phyloP scores from a whole-genome alignment of 148 eudicot species.

The Rheum nobile region DNA sequence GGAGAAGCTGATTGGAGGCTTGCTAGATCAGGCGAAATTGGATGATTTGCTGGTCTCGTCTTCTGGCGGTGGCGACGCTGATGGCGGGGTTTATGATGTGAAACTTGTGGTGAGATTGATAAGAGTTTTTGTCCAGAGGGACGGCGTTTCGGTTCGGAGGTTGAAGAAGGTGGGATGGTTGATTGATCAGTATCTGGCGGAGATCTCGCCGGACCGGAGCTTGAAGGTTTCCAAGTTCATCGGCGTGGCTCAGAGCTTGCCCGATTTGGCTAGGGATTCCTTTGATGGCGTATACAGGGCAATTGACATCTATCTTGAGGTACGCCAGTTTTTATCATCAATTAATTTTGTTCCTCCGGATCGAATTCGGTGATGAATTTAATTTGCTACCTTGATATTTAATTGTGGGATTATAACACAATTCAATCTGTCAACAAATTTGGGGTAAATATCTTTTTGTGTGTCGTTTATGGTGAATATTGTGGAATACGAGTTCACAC shows the following conservation, averaged over 20 bases:
- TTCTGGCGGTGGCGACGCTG: not conserved
- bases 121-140: constrained; percentile 46
- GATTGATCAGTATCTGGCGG: constrained; percentile 65
- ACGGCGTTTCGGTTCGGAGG: constrained; percentile 22
- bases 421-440: not conserved
- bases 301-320: constrained; percentile 87
- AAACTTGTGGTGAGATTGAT: constrained; percentile 59
- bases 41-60: constrained; percentile 54
- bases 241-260: constrained; percentile 57
- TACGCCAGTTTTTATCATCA: constrained; percentile 16
- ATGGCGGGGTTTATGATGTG: constrained; percentile 64
- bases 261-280: constrained; percentile 70
- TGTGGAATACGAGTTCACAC: not conserved
- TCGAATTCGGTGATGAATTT: not conserved
- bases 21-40: constrained; percentile 54
- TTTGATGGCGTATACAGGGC: constrained; percentile 86
- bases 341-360: not conserved
- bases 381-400: not conserved
- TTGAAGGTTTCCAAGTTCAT: constrained; percentile 61
- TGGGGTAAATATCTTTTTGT: too few species aligned
- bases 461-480: not conserved
- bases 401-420: not conserved
- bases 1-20: constrained; percentile 49
- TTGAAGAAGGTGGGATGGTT: constrained; percentile 50
- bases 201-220: constrained; percentile 73